Conservation (phyloP, 495 filamentous ascomycete species). For the Talaromyces adpressus region DNA sequence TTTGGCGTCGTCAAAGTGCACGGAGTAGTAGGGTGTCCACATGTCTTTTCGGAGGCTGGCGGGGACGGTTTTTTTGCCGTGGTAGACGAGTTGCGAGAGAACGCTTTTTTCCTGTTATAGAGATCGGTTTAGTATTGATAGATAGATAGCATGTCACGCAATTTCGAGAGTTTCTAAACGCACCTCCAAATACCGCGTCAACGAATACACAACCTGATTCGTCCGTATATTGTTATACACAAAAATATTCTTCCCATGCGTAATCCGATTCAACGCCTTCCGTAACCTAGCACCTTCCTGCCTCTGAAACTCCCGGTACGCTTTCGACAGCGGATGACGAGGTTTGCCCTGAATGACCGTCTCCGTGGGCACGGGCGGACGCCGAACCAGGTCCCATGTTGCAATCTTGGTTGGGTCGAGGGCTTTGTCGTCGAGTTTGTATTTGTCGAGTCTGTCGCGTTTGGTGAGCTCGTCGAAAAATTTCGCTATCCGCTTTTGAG, state of each 20-base stretch:
- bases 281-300: conserved; percentile 36
- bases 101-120: conserved; percentile 51
- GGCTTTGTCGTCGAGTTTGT: conserved; percentile 20
- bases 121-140: not conserved
- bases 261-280: conserved; percentile 39
- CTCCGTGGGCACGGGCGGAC: conserved; percentile 31
- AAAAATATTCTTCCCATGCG: conserved; percentile 68
- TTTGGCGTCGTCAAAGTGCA: conserved; percentile 57
- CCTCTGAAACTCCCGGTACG: conserved; percentile 29
- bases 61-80: conserved; percentile 85
- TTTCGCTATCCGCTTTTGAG: conserved; percentile 18
- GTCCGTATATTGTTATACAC: conserved; percentile 73
- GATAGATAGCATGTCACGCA: not conserved
- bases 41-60: conserved; percentile 77
- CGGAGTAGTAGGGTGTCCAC: conserved; percentile 75
- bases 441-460: not conserved
- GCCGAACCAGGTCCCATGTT: conserved; percentile 32
- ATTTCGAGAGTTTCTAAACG: conserved; percentile 12
- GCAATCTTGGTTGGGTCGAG: conserved; percentile 40
- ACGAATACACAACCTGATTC: conserved; percentile 78
- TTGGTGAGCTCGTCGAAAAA: conserved; percentile 17
- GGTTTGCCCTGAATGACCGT: conserved; percentile 32
- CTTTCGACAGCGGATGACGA: conserved; percentile 33
- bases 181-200: conserved; percentile 64
- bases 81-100: conserved; percentile 72